Evolutionary conservation across 805 yeast genomes (phyloP).

Genomic region (Candida silvatica): DNA sequence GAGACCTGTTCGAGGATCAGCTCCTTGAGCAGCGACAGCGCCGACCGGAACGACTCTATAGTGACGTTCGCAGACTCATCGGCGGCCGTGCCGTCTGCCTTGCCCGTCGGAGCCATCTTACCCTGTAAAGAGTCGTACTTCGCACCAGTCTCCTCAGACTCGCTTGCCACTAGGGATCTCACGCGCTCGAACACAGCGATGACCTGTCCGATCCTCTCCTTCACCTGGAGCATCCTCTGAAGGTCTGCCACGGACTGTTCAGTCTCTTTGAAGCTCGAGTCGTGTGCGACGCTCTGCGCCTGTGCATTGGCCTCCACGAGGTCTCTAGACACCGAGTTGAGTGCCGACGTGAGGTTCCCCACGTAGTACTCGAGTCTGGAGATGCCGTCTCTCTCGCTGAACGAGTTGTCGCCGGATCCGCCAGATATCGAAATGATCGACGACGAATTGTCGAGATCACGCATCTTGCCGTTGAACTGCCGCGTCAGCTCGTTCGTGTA

Average conservation of each 20-base stretch:
- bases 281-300: conserved; percentile 9
- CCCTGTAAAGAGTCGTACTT: neutral
- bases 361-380: conserved; percentile 60
- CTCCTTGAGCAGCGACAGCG: conserved; percentile 36
- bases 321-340: conserved; percentile 46
- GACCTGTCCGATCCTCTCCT: conserved; percentile 37
- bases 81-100: neutral
- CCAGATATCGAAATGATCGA: conserved; percentile 34
- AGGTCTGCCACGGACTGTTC: conserved; percentile 27
- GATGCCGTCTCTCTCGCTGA: conserved; percentile 14
- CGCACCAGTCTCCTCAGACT: conserved; percentile 2
- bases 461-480: conserved; percentile 43
- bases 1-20: conserved; percentile 35
- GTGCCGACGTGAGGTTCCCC: conserved; percentile 50
- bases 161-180: conserved; percentile 29
- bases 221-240: conserved; percentile 34
- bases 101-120: neutral
- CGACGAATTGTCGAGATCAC: conserved; percentile 39
- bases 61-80: neutral
- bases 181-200: conserved; percentile 36
- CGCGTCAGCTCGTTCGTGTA: conserved; percentile 50
- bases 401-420: neutral
- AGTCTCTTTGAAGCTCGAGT: conserved; percentile 4
- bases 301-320: conserved; percentile 24
- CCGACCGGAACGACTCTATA: conserved; percentile 9